Evolutionary conservation across 2,329 filamentous ascomycete species (phyloP).

Genomic region (Aspergillus ustus): DNA sequence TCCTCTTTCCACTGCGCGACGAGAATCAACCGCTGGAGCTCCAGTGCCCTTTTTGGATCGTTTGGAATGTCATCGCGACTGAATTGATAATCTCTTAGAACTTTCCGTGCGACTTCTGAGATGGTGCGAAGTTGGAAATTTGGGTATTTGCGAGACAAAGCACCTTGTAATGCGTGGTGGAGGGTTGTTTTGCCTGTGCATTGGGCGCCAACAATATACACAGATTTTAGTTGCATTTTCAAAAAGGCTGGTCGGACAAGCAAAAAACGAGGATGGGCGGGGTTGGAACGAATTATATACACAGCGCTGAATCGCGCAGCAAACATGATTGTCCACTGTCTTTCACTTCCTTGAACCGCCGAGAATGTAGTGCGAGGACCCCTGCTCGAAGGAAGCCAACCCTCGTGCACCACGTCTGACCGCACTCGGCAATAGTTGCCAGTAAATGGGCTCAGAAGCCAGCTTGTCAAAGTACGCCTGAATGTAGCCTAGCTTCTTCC

Average conservation of each 20-base stretch:
- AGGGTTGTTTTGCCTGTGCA: conserved; percentile 13
- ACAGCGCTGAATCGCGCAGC: too few species aligned
- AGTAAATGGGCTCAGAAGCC: background rate
- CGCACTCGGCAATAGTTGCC: background rate
- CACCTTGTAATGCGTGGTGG: background rate
- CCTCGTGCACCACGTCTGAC: background rate
- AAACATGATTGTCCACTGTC: too few species aligned
- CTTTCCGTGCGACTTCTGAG: conserved; percentile 10
- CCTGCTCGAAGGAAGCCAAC: background rate
- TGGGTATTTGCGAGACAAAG: background rate
- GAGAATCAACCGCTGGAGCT: conserved; percentile 6
- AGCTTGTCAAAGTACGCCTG: too few species aligned
- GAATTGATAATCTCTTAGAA: background rate
- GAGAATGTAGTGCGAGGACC: too few species aligned
- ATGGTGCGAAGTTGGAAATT: background rate
- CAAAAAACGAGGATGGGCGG: background rate
- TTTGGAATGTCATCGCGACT: conserved; percentile 5
- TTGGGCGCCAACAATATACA: conserved; percentile 10
- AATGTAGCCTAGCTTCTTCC: too few species aligned
- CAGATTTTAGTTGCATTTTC: background rate
- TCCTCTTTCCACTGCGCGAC: background rate
- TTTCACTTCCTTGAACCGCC: too few species aligned
- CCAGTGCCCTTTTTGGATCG: background rate
- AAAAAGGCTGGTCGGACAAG: background rate
- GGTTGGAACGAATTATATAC: too few species aligned